These are phyloP conservation scores for Boletus bicolor DNA, from an alignment of 768 basidiomycete genomes.

Conservation along the genomic window DNA sequence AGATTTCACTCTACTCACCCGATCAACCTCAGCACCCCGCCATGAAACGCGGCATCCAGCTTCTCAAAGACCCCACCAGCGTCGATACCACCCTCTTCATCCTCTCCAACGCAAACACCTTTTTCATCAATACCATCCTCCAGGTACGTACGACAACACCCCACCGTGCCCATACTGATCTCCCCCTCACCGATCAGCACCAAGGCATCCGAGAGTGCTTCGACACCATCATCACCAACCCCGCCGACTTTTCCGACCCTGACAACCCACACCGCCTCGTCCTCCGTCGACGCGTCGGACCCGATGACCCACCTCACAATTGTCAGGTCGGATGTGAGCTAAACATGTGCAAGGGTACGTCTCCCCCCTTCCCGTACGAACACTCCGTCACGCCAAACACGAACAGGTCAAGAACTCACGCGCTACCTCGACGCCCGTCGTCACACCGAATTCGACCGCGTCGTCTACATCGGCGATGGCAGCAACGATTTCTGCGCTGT, in stretches of 20 bases:
- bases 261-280: constrained; percentile 63
- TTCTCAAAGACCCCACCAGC: constrained; percentile 61
- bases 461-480: constrained; percentile 93
- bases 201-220: constrained; percentile 74
- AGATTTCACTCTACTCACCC: not conserved
- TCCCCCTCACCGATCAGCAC: constrained; percentile 40
- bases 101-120: constrained; percentile 89
- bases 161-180: not conserved
- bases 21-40: constrained; percentile 76
- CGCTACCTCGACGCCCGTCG: constrained; percentile 59
- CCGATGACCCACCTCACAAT: constrained; percentile 70
- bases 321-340: constrained; percentile 88
- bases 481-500: constrained; percentile 94
- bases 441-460: constrained; percentile 59
- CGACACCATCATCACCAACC: constrained; percentile 87
- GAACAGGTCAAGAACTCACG: constrained; percentile 85
- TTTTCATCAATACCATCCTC: constrained; percentile 89
- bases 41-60: constrained; percentile 86
- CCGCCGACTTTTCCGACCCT: constrained; percentile 74
- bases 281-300: constrained; percentile 72
- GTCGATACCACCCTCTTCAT: constrained; percentile 76
- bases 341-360: constrained; percentile 96
- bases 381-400: not conserved
- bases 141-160: constrained; percentile 44
- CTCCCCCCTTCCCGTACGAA: not conserved